Evolutionary conservation across 148 eudicot species (phyloP), one percentile per base, ranked within the genome.

Genomic region (Nyssa sinensis): DNA sequence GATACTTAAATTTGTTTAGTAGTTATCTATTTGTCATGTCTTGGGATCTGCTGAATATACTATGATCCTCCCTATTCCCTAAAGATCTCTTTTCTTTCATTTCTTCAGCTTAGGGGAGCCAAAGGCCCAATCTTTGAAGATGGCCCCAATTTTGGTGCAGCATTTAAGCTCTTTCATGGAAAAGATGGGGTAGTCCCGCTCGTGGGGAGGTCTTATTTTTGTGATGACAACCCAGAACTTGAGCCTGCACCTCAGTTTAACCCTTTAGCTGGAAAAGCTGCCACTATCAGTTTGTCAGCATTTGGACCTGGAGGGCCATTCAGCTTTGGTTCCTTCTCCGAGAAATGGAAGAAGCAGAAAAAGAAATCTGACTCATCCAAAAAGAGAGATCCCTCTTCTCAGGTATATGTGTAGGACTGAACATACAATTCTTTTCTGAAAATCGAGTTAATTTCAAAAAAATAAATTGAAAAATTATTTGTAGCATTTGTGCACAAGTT

Each of bases 111-210:
- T 19, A 41, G 55, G 65, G 91, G 83, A 73, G 82, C 82, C 73
- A 92, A 81, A 73, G 97, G 97, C 83, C 94, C 97, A 27, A 88
- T 92, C 29, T 92, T 92, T 82, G 97, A 92, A 83, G 97, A 92
- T 79, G 91, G 88, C 67, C 88, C 97, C 72, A 88, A 82, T 76
- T 92, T 90, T 65, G 91, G 86, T 78, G 49, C 77, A 84, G 94
- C 97, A 11, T 92, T 92, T 77, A 85, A 81, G 64, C 81, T 90
- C 62, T 92, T 92, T 72, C 97, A 92, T 75, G 97, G 94, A 51
- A 81, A 87, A 77, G 86, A 90, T 78, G 94, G 97, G 62, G 91
- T 90, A 60, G 87, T 92, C 64, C 97, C 94, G 27, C 91, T 92
- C 59, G 37, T 86, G 2, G 81, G 73, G 47, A 80, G 74, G 75